Percentiles rank a stretch among this genome's conserved stretches.
These are phyloP conservation scores for Ceratocystis alfenasii DNA, from an alignment of 2,329 filamentous ascomycete genomes.

Conservation along the genomic window DNA sequence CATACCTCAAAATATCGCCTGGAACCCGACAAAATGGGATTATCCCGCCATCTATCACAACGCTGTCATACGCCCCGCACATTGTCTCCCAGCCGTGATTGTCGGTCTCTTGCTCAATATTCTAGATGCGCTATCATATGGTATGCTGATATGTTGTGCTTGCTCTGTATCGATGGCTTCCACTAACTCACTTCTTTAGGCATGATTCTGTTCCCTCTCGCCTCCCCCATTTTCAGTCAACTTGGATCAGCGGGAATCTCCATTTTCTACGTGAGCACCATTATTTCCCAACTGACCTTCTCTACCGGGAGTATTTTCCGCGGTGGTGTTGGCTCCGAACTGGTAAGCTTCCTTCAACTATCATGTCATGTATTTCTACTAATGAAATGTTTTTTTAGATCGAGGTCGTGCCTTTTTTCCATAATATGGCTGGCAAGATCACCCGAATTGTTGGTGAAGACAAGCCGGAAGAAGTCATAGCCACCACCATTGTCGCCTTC, in stretches of 20 bases:
- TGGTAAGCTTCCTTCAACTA: slow-evolving; percentile 42
- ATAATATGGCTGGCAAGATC: slow-evolving; percentile 93
- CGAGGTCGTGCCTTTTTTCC: slow-evolving; percentile 96
- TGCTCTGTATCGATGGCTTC: background rate
- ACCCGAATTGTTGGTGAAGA: slow-evolving; percentile 65
- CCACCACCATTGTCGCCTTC: slow-evolving; percentile 87
- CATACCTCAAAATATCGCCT: slow-evolving; percentile 24
- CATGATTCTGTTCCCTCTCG: slow-evolving; percentile 90
- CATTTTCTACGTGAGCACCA: slow-evolving; percentile 97
- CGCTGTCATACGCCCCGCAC: slow-evolving; percentile 53
- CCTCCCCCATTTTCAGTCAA: slow-evolving; percentile 70
- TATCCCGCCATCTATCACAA: slow-evolving; percentile 50
- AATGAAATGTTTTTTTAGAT: slow-evolving; percentile 42
- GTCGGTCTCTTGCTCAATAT: slow-evolving; percentile 85
- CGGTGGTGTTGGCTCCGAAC: slow-evolving; percentile 85
- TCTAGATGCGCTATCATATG: slow-evolving; percentile 88
- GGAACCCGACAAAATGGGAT: slow-evolving; percentile 61
- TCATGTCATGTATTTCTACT: background rate
- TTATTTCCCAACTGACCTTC: slow-evolving; percentile 82
- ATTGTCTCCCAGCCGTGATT: slow-evolving; percentile 71
- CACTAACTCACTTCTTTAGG: slow-evolving; percentile 33
- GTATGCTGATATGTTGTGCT: slow-evolving; percentile 32
- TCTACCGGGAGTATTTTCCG: slow-evolving; percentile 79
- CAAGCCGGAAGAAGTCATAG: slow-evolving; percentile 73
- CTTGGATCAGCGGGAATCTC: slow-evolving; percentile 90